A percentile compares a stretch with the other conserved stretches of the same genome.
Evolutionary conservation across 805 yeast species (phyloP).

Genomic region (Ogataea glucozyma): DNA sequence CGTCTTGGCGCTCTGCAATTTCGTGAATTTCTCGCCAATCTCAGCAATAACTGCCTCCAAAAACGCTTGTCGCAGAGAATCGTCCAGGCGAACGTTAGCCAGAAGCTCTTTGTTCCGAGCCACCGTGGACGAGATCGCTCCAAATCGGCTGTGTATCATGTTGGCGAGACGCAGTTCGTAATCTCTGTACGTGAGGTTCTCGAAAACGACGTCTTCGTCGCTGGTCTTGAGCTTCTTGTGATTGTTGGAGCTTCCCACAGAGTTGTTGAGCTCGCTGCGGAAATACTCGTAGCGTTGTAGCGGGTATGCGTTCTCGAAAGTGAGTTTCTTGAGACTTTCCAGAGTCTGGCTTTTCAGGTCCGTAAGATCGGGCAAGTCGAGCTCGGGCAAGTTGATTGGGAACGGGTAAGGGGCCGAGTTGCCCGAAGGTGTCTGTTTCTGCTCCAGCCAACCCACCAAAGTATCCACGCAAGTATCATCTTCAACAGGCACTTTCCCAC

Average conservation of each 20-base stretch:
- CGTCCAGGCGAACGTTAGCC: slow-evolving; percentile 33
- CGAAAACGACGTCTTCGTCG: not conserved
- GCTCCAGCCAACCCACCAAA: slow-evolving; percentile 34
- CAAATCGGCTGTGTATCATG: slow-evolving; percentile 37
- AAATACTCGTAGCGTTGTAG: slow-evolving; percentile 21
- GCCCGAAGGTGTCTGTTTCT: slow-evolving; percentile 7
- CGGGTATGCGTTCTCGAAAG: slow-evolving; percentile 14
- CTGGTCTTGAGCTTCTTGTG: slow-evolving; percentile 28
- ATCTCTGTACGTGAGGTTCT: slow-evolving; percentile 14
- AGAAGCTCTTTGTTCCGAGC: slow-evolving; percentile 25
- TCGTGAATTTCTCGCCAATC: slow-evolving; percentile 45
- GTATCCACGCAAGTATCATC: slow-evolving; percentile 18
- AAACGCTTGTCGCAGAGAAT: slow-evolving; percentile 41
- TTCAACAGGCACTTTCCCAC: slow-evolving; percentile 18
- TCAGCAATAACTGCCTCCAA: slow-evolving; percentile 41
- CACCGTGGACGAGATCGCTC: slow-evolving; percentile 30
- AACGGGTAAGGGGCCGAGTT: slow-evolving; percentile 20
- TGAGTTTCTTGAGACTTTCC: slow-evolving; percentile 22
- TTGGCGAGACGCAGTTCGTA: slow-evolving; percentile 41
- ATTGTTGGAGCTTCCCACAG: too few relatives aligned
- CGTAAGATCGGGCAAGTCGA: slow-evolving; percentile 16
- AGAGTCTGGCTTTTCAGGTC: slow-evolving; percentile 21
- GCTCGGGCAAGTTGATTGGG: slow-evolving; percentile 17
- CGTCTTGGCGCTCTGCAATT: slow-evolving; percentile 36
- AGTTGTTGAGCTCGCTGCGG: slow-evolving; percentile 17